A percentile compares a stretch with the other conserved stretches of the same genome.
Evolutionary conservation across 345 rosid genomes (phyloP).

Genomic region (Lumnitzera racemosa): DNA sequence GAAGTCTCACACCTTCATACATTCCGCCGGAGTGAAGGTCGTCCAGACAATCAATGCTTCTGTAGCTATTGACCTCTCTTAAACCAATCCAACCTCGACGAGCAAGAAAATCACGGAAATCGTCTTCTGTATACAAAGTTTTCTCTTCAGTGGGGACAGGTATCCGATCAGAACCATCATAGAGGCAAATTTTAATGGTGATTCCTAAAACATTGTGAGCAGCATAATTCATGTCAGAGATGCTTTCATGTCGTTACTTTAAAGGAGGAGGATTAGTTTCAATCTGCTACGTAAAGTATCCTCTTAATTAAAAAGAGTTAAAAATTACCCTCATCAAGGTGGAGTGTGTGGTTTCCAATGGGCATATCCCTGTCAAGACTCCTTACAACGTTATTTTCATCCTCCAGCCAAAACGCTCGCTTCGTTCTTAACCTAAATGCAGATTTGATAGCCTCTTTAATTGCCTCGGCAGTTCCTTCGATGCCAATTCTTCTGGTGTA

Average conservation of each 20-base stretch:
- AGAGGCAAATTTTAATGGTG: slow-evolving; percentile 9
- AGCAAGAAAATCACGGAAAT: slow-evolving; percentile 5
- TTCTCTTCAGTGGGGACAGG: slow-evolving; percentile 4
- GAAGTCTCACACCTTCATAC: slow-evolving; percentile 9
- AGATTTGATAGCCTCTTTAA: slow-evolving; percentile 26
- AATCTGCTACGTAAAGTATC: too few species aligned
- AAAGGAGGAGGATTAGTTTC: too few species aligned
- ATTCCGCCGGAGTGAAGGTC: slow-evolving; percentile 14
- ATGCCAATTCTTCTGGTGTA: slow-evolving; percentile 28
- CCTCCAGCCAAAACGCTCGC: slow-evolving; percentile 36
- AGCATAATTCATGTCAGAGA: too few species aligned
- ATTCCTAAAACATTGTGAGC: slow-evolving; percentile 5
- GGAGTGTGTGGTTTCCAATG: slow-evolving; percentile 24
- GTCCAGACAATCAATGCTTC: slow-evolving; percentile 11
- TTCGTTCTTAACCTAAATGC: slow-evolving; percentile 27
- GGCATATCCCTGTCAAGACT: slow-evolving; percentile 33
- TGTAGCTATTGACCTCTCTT: slow-evolving; percentile 17
- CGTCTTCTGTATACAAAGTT: slow-evolving; percentile 5
- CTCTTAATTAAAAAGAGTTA: too few species aligned
- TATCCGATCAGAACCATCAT: slow-evolving; percentile 3
- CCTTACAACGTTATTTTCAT: slow-evolving; percentile 25
- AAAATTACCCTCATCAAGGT: slow-evolving; percentile 25
- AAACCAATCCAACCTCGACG: slow-evolving; percentile 13
- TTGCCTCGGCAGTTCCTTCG: slow-evolving; percentile 29
- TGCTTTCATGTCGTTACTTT: too few species aligned